A percentile compares a stretch with the other conserved stretches of the same genome.
Conservation (phyloP, 169 alveolate species). For the Cryptosporidium baileyi region DNA sequence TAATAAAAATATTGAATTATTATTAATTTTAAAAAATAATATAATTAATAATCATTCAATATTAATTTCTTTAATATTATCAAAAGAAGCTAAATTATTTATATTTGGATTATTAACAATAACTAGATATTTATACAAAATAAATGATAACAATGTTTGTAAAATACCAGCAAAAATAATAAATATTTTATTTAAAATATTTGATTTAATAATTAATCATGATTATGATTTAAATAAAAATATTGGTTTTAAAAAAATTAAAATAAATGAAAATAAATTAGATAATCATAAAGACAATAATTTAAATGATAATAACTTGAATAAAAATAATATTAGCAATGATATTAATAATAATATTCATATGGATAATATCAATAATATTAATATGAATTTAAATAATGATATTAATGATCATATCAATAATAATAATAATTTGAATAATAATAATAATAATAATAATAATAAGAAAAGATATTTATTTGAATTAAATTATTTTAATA, state of each 20-base stretch:
- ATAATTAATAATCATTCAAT: neutral
- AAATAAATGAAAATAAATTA: neutral
- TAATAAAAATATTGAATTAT: neutral
- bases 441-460: no score
- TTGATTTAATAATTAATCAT: neutral
- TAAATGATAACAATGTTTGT: neutral
- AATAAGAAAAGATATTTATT: no score
- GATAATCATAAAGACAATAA: neutral
- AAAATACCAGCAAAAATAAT: neutral
- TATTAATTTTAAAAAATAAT: neutral
- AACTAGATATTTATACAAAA: constrained; percentile 5
- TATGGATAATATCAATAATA: no score
- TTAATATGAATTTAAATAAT: no score
- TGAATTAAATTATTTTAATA: no score
- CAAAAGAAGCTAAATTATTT: neutral
- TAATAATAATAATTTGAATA: no score
- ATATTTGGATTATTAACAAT: constrained; percentile 7
- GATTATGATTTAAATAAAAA: no score
- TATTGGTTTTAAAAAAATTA: no score
- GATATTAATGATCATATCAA: no score
- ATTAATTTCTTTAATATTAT: neutral
- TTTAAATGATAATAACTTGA: neutral
- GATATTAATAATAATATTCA: no score
- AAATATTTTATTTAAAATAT: neutral
- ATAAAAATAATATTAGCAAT: neutral